Evolutionary conservation across 108 stramenopile species (phyloP).

Genomic region (Skeletonema grethae): DNA sequence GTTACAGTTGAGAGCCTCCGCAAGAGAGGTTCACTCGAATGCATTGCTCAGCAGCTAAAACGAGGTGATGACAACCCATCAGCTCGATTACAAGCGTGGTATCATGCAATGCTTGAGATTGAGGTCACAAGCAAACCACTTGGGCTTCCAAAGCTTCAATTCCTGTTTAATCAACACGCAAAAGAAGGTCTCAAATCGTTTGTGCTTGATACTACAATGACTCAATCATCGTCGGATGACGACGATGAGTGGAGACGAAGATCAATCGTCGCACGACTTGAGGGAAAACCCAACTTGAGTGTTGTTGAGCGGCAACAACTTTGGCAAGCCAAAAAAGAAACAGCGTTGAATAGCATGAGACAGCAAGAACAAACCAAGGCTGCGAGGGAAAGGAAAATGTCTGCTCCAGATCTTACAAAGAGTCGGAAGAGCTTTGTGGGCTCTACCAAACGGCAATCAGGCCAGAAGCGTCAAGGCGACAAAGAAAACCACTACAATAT

Average conservation of each 20-base stretch:
- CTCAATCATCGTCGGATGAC: neutral
- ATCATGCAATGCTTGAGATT: slow-evolving; percentile 35
- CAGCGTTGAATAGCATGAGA: neutral
- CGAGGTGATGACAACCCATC: slow-evolving; percentile 27
- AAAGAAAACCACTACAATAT: neutral
- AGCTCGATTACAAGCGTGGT: slow-evolving; percentile 30
- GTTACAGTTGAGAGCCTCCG: slow-evolving; percentile 22
- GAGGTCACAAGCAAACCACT: slow-evolving; percentile 19
- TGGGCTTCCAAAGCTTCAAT: slow-evolving; percentile 24
- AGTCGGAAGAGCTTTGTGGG: slow-evolving; percentile 16
- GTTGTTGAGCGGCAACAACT: slow-evolving; percentile 35
- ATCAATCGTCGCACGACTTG: slow-evolving; percentile 19
- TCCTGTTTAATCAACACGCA: slow-evolving; percentile 27
- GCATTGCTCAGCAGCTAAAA: slow-evolving; percentile 31
- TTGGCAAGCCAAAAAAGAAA: slow-evolving; percentile 41
- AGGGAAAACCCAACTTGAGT: slow-evolving; percentile 13
- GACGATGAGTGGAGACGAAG: slow-evolving; percentile 22
- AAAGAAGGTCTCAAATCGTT: slow-evolving; percentile 18
- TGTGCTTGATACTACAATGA: slow-evolving; percentile 30
- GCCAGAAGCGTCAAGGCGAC: neutral
- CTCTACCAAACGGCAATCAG: neutral
- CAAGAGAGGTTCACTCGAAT: slow-evolving; percentile 24
- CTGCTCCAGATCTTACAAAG: slow-evolving; percentile 30
- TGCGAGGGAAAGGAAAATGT: slow-evolving; percentile 20
- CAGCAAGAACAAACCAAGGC: slow-evolving; percentile 5